Conservation (phyloP, 768 basidiomycete genomes). For the Leccinum olivaceopallidum region DNA sequence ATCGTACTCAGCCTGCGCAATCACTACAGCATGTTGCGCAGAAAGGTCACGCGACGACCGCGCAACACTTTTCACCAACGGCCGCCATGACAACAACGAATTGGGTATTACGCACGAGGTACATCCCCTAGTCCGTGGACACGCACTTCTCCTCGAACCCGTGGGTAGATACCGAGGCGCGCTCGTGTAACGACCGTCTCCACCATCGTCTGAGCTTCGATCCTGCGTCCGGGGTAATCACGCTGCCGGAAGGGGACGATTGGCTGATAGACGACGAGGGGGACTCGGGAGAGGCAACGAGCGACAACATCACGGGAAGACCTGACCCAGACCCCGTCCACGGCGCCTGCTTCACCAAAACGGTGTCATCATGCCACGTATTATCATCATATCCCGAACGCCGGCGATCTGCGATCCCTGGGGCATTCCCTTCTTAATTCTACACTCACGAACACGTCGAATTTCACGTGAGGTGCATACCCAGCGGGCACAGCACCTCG, state of each 20-base stretch:
- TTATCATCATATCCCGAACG: slow-evolving; percentile 80
- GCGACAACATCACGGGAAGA: slow-evolving; percentile 27
- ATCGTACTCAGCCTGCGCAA: slow-evolving; percentile 83
- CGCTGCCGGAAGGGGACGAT: slow-evolving; percentile 73
- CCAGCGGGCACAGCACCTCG: no score
- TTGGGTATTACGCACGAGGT: slow-evolving; percentile 9
- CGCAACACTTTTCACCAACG: slow-evolving; percentile 6
- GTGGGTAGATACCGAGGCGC: slow-evolving; percentile 49
- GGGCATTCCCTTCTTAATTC: slow-evolving; percentile 46
- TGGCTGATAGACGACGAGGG: slow-evolving; percentile 59
- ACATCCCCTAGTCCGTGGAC: slow-evolving; percentile 28
- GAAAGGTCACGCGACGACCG: slow-evolving; percentile 25
- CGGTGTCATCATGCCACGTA: slow-evolving; percentile 78
- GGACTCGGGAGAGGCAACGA: slow-evolving; percentile 24
- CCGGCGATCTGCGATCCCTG: slow-evolving; percentile 52
- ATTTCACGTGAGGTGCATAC: no score
- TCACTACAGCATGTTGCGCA: slow-evolving; percentile 56
- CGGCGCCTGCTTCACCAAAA: slow-evolving; percentile 38
- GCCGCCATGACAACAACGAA: slow-evolving; percentile 14
- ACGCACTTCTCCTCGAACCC: slow-evolving; percentile 45
- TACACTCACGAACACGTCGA: not conserved
- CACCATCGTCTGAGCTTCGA: slow-evolving; percentile 78
- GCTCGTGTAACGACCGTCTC: slow-evolving; percentile 32
- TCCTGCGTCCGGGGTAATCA: slow-evolving; percentile 84
- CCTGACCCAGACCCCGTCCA: slow-evolving; percentile 13